Evolutionary conservation across 768 basidiomycete species (phyloP).

Genomic region (Pulveroboletus sp.): DNA sequence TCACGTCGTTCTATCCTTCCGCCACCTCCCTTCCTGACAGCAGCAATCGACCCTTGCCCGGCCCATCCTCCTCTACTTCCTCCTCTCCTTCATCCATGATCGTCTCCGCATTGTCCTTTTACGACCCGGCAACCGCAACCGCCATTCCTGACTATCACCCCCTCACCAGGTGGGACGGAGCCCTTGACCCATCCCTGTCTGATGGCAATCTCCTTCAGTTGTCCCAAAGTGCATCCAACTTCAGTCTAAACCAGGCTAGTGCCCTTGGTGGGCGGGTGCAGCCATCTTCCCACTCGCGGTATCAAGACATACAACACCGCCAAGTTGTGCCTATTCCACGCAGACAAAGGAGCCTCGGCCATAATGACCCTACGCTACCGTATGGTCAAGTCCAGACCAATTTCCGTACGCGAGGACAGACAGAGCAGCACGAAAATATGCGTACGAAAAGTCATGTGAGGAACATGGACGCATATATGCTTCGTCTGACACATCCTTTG

Average conservation of each 20-base stretch:
- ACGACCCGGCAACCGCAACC: conserved; percentile 41
- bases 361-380: background rate
- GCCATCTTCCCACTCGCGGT: background rate
- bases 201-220: background rate
- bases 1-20: conserved; percentile 1
- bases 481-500: background rate
- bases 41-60: background rate
- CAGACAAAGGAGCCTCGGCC: background rate
- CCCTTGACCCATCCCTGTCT: conserved; percentile 14
- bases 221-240: background rate
- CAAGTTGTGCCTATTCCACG: conserved; percentile 12
- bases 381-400: background rate
- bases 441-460: conserved; percentile 7
- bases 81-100: conserved; percentile 40
- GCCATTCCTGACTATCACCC: conserved; percentile 39
- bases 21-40: background rate
- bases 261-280: background rate
- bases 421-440: conserved; percentile 2
- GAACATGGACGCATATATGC: background rate
- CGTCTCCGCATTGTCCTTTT: conserved; percentile 49
- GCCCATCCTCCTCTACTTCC: conserved; percentile 1
- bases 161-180: conserved; percentile 30
- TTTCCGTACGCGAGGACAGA: background rate
- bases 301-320: conserved; percentile 3
- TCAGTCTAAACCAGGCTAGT: background rate